These are phyloP conservation scores for Pseudoscleropodium purum DNA, from an alignment of 225 moss, liverwort and hornwort species.

Conservation along the genomic window DNA sequence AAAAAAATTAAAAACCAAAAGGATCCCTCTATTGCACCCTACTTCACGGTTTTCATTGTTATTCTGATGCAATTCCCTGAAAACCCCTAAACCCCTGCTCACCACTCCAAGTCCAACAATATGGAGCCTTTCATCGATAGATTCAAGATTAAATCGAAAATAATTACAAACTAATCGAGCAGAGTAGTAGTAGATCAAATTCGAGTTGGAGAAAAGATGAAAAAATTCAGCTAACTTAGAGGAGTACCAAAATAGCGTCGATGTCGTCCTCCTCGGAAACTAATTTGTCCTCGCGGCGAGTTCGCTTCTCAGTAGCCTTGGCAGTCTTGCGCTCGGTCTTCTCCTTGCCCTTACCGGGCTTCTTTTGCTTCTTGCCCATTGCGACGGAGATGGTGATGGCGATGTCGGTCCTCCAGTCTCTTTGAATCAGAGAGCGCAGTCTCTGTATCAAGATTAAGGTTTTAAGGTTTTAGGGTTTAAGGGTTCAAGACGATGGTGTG, in stretches of 20 bases:
- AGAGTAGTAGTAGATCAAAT: not conserved
- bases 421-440: not conserved
- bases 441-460: not conserved
- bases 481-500: not conserved
- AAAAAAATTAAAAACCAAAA: not conserved
- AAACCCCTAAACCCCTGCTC: not conserved
- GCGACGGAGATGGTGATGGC: not conserved
- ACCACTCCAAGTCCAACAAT: not conserved
- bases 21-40: not conserved
- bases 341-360: constrained; percentile 78
- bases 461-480: not conserved
- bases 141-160: not conserved
- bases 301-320: constrained; percentile 59
- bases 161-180: not conserved
- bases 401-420: not conserved
- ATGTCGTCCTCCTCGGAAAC: constrained; percentile 75
- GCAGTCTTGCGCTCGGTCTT: constrained; percentile 78
- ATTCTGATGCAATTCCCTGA: not conserved
- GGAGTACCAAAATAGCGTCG: constrained; percentile 60
- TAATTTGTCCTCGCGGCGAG: constrained; percentile 62
- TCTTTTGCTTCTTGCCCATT: constrained; percentile 85
- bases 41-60: not conserved
- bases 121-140: not conserved
- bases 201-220: not conserved
- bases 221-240: not conserved